Evolutionary conservation across 2,329 filamentous ascomycete species (phyloP).

Genomic region (Colletotrichum higginsianum): DNA sequence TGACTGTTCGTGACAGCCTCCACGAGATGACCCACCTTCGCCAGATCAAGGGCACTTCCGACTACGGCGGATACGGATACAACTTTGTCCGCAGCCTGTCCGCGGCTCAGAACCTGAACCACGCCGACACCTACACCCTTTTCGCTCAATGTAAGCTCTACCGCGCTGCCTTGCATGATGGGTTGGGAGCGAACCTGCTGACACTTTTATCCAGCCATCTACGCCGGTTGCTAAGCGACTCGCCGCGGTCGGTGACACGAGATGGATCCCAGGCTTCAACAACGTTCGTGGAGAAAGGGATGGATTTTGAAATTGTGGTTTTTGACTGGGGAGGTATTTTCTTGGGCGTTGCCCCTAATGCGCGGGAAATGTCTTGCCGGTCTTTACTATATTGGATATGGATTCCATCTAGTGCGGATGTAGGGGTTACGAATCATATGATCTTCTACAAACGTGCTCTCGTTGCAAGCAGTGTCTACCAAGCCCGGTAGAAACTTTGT

Average conservation of each 20-base stretch:
- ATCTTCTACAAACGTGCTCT: not conserved
- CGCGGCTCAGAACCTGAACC: slow-evolving; percentile 66
- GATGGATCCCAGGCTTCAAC: not conserved
- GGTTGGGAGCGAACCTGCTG: not conserved
- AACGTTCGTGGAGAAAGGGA: not conserved
- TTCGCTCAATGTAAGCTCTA: slow-evolving; percentile 50
- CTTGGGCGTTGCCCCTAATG: not conserved
- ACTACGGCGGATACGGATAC: slow-evolving; percentile 67
- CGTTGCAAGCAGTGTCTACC: not conserved
- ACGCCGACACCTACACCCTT: slow-evolving; percentile 71
- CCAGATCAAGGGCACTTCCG: slow-evolving; percentile 70
- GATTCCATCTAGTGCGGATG: not conserved
- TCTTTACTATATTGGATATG: not conserved
- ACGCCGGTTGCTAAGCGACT: slow-evolving; percentile 54
- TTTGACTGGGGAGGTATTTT: too few relatives aligned
- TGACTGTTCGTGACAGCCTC: slow-evolving; percentile 55
- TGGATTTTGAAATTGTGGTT: not conserved
- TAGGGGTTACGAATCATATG: not conserved
- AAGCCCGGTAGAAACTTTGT: too few relatives aligned
- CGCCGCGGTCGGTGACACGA: not conserved
- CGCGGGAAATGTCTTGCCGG: not conserved
- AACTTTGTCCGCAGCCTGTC: slow-evolving; percentile 65
- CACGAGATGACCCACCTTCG: slow-evolving; percentile 77
- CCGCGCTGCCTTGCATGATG: too few relatives aligned
- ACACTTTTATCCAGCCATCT: slow-evolving; percentile 47